Evolutionary conservation across 2,329 filamentous ascomycete genomes (phyloP), one percentile per base, ranked within the genome.

Genomic region (Pyricularia pennisetigena): DNA sequence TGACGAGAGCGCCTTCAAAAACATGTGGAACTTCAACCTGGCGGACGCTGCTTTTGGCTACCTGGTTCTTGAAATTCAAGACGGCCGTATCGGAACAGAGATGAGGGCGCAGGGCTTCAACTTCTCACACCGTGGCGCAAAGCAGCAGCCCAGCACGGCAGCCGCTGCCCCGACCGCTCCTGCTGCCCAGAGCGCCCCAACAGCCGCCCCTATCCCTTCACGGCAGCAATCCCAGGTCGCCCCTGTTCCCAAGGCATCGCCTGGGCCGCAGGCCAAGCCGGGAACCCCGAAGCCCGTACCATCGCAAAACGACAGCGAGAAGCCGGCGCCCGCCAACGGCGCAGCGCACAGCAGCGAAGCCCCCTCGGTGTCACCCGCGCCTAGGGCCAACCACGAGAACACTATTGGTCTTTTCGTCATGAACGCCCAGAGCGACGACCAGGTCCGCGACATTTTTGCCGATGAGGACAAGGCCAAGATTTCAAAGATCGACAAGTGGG

Each of bases 21-120:
- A 99, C 78, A 98, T 98, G 95, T 99, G 95, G 95, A 99, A 99
- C 80, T 99, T 99, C 82, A 98, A 98, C 79, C 81, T 99, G 72
- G 95, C 95, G 32, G 95, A 99, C 82, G 95, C 95, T 68, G 94
- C 95, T 24, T 99, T 98, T 77, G 95, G 95, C 70, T 99, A 93
- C 84, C 84, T 99, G 67, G 93, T 98, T 20, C 81, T 99, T 69
- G 95, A 99, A 78, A 90, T 99, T 70, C 95, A 99, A 76, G 92
- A 93, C 75, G 95, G 95, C 67, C 89, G 95, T 62, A 98, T 99
- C 73, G 95, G 94, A 64, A 99, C 95, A 0, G 95, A 99, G 81
- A 99, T 99, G 95, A 89, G 93, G 71, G 95, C 95, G 26, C 95
- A 99, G 76, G 95, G 95, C 61, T 99, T 99, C 86, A 99, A 99